Evolutionary conservation across 1,139 yeast genomes (phyloP).

Genomic region (Meyerozyma carpophila): DNA sequence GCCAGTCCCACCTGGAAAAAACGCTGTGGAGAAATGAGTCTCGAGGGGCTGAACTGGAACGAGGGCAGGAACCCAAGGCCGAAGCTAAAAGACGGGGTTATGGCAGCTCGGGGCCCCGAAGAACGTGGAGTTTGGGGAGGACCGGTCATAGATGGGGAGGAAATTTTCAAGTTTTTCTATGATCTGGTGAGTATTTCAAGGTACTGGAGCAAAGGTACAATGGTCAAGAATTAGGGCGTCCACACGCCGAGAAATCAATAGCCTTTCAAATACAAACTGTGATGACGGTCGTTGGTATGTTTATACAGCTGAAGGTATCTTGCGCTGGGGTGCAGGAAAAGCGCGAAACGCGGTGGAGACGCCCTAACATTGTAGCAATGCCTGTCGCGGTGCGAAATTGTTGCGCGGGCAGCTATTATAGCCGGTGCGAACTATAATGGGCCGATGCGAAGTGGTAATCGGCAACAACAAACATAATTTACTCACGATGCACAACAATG

Average conservation of each 20-base stretch:
- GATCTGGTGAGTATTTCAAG: background rate
- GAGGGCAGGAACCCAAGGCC: slow-evolving; percentile 44
- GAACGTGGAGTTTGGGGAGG: slow-evolving; percentile 31
- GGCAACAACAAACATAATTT: no score
- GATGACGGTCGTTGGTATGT: background rate
- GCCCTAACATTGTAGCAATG: no score
- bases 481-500: no score
- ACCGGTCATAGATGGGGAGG: slow-evolving; percentile 1
- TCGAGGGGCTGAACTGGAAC: slow-evolving; percentile 36
- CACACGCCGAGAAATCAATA: background rate
- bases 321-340: background rate
- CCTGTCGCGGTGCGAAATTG: no score
- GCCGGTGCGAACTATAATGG: no score
- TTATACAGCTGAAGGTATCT: background rate
- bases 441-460: no score
- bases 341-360: background rate
- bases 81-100: slow-evolving; percentile 36
- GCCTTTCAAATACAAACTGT: background rate
- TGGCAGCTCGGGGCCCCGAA: slow-evolving; percentile 7
- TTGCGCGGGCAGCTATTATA: no score
- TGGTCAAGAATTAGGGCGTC: background rate
- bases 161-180: background rate
- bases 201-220: no score
- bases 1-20: slow-evolving; percentile 24
- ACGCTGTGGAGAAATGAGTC: slow-evolving; percentile 32